A percentile compares a stretch with the other conserved stretches of the same genome.
Evolutionary conservation across 2,329 filamentous ascomycete species (phyloP).

Genomic region (Zymoseptoria tritici): DNA sequence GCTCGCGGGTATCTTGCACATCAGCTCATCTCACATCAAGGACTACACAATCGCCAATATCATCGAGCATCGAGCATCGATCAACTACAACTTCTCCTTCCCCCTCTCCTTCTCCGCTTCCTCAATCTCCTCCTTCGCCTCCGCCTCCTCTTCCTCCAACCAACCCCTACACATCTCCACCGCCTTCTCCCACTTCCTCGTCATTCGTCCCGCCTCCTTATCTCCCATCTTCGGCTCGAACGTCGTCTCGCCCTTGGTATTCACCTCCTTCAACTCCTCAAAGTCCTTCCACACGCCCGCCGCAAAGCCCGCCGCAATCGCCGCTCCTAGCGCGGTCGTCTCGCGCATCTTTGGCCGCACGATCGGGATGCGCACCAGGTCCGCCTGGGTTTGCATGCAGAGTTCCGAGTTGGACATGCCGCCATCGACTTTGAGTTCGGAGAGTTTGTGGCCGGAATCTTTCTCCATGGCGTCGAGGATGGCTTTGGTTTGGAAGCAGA

Average conservation of each 20-base stretch:
- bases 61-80: too few species aligned
- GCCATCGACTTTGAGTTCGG: constrained; percentile 74
- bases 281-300: constrained; percentile 71
- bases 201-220: constrained; percentile 52
- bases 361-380: constrained; percentile 76
- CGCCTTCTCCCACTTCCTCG: constrained; percentile 65
- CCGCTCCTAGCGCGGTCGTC: constrained; percentile 80
- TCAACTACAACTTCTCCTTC: constrained; percentile 11
- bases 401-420: constrained; percentile 84
- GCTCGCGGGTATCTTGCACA: not conserved
- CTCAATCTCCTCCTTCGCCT: constrained; percentile 2
- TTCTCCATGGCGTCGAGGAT: constrained; percentile 88
- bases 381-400: constrained; percentile 85
- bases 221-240: constrained; percentile 60
- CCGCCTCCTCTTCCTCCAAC: constrained; percentile 29
- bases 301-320: constrained; percentile 79
- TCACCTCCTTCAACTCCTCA: constrained; percentile 65
- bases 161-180: constrained; percentile 74
- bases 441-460: constrained; percentile 69
- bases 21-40: too few species aligned
- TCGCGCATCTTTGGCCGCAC: constrained; percentile 82
- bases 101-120: constrained; percentile 7
- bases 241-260: constrained; percentile 58
- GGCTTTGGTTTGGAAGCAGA: constrained; percentile 89
- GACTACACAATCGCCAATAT: too few species aligned